A percentile compares a stretch with the other conserved stretches of the same genome.
phyloP scores from a whole-genome alignment of 345 rosid genomes.

The Chamaenerion angustifolium region DNA sequence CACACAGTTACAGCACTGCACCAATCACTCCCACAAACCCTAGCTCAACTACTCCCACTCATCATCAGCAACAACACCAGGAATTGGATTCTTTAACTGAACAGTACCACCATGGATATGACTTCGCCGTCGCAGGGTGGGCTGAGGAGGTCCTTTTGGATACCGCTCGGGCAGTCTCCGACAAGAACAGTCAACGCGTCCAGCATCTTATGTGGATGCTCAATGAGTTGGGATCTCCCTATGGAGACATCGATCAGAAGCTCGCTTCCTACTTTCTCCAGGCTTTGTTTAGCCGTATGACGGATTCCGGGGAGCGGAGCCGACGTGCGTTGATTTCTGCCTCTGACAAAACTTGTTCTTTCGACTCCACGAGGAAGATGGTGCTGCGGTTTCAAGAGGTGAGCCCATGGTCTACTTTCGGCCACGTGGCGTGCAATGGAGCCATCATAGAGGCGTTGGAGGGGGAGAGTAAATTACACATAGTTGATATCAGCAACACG shows the following conservation, averaged over 20 bases:
- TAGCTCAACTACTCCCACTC: conserved; percentile 17
- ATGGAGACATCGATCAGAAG: conserved; percentile 82
- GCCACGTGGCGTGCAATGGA: conserved; percentile 90
- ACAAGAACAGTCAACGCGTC: conserved; percentile 42
- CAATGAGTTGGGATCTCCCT: conserved; percentile 75
- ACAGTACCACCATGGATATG: conserved; percentile 29
- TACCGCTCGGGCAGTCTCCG: conserved; percentile 56
- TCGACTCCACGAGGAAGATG: conserved; percentile 68
- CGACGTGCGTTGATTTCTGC: conserved; percentile 46
- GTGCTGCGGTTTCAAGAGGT: conserved; percentile 86
- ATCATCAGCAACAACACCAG: conserved; percentile 23
- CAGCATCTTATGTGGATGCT: conserved; percentile 92
- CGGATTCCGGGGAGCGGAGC: conserved; percentile 56
- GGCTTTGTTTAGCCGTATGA: conserved; percentile 83
- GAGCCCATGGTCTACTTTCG: conserved; percentile 93
- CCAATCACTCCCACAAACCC: conserved; percentile 21
- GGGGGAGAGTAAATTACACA: conserved; percentile 65
- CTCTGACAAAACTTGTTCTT: conserved; percentile 61
- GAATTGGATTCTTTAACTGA: conserved; percentile 28
- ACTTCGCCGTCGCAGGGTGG: conserved; percentile 61
- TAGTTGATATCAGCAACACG: conserved; percentile 79
- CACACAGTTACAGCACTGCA: conserved; percentile 10
- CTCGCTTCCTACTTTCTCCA: conserved; percentile 75
- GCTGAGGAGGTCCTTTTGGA: conserved; percentile 53
- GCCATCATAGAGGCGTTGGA: conserved; percentile 90